These are phyloP conservation scores for Echeveria elegans DNA, from an alignment of 164 flowering plant genomes.

Conservation along the genomic window DNA sequence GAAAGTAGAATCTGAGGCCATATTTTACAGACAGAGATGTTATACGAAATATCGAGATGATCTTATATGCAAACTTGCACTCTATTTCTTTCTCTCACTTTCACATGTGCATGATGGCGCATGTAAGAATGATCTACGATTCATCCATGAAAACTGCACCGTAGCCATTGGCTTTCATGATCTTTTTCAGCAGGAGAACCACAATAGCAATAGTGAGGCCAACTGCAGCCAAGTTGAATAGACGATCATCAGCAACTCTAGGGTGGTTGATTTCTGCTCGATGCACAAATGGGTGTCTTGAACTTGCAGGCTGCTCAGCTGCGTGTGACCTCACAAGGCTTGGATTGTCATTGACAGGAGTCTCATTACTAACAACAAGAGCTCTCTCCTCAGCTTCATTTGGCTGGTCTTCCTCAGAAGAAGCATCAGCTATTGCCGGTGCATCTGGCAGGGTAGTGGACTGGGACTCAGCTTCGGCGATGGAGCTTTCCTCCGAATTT, in stretches of 20 bases:
- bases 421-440: not conserved
- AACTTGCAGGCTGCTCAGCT: conserved; percentile 4
- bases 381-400: not conserved
- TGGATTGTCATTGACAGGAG: not conserved
- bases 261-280: conserved; percentile 29
- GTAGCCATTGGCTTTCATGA: conserved; percentile 59
- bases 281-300: conserved; percentile 4
- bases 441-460: conserved; percentile 11
- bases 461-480: conserved; percentile 16
- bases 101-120: not conserved
- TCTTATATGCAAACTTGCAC: not conserved
- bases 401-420: not conserved
- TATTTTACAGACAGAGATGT: not conserved
- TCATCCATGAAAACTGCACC: conserved; percentile 45
- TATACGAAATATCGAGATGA: not conserved
- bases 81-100: not conserved
- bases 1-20: not conserved
- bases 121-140: conserved; percentile 19
- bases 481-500: not conserved
- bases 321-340: conserved; percentile 18
- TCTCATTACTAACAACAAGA: not conserved
- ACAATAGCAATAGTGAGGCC: conserved; percentile 73
- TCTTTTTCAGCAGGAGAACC: conserved; percentile 70
- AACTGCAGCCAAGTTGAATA: conserved; percentile 84
- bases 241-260: conserved; percentile 53